Evolutionary conservation across 768 basidiomycete genomes (phyloP), one percentile per base, ranked within the genome.

Genomic region (Termitomyces sp.): DNA sequence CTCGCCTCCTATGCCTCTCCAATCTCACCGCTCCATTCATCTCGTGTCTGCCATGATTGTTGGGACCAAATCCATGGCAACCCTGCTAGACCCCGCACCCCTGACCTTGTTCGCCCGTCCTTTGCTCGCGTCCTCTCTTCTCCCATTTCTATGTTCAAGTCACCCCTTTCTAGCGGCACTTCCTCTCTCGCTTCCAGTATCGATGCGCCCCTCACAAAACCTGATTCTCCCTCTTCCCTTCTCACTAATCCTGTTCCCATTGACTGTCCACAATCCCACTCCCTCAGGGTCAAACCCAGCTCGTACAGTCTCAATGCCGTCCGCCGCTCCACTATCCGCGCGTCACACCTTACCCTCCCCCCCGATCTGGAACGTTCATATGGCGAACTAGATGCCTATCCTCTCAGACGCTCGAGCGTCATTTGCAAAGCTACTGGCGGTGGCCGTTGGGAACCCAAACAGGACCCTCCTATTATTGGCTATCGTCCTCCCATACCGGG

Each of bases 341-440:
- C 72, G 18, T 64, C 69, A 59, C 79, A 65, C 65, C 74, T 68
- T 59, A 76, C 69, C 62, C 76, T 75, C 23, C 78, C 76, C 32
- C 73, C 67, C 55, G 77, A 70, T 46, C 66, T 76, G 2, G 77
- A 79, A 59, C 79, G 76, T 56, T 83, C 83, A 1, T 84, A 82
- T 58, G 88, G 88, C 60, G 88, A 88, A 68, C 79, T 92, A 32
- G 85, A 85, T 53, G 80, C 86, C 1, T 92, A 92, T 64, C 90
- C 90, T 2, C 81, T 92, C 23, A 78, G 81, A 46, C 82, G 84
- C 57, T 82, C 85, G 3, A 83, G 81, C 64, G 75, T 81, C 51
- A 78, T 90, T 14, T 93, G 90, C 75, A 93, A 92, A 65, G 87
- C 86, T 1, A 82, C 83, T 20, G 90, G 91, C 49, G 89, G 89